A percentile compares a stretch with the other conserved stretches of the same genome.
Evolutionary conservation across 768 basidiomycete genomes (phyloP).

Genomic region (Postia placenta): DNA sequence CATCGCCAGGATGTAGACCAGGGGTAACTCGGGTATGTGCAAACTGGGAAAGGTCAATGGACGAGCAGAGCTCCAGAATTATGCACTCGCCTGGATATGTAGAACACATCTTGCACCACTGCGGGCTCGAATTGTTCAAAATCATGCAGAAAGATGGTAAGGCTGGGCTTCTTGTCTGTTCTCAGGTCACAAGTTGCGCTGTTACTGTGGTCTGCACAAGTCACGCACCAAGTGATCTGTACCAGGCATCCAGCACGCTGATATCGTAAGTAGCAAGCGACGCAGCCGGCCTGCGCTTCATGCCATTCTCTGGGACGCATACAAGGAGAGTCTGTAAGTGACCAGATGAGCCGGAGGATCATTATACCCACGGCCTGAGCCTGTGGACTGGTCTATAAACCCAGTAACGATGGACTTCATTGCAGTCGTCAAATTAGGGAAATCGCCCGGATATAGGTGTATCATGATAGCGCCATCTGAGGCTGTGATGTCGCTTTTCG

Average conservation of each 20-base stretch:
- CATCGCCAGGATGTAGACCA: slow-evolving; percentile 60
- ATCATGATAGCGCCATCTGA: slow-evolving; percentile 21
- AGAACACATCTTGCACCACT: slow-evolving; percentile 63
- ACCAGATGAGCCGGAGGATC: no score
- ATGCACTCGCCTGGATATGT: slow-evolving; percentile 68
- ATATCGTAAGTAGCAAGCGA: slow-evolving; percentile 63
- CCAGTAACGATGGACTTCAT: slow-evolving; percentile 53
- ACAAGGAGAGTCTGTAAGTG: neutral
- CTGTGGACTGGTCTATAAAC: slow-evolving; percentile 33
- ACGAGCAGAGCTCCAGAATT: no score
- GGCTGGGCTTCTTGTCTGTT: slow-evolving; percentile 22
- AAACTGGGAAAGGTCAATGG: no score
- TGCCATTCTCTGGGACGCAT: slow-evolving; percentile 1
- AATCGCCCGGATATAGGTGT: slow-evolving; percentile 56
- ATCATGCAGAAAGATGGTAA: slow-evolving; percentile 62
- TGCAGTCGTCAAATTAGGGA: slow-evolving; percentile 40
- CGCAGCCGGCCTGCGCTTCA: slow-evolving; percentile 36
- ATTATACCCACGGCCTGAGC: neutral
- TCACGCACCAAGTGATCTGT: slow-evolving; percentile 20
- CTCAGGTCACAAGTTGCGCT: no score
- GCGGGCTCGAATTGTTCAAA: slow-evolving; percentile 65
- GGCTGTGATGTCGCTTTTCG: no score
- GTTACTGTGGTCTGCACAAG: no score
- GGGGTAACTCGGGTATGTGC: slow-evolving; percentile 45
- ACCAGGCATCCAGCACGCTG: slow-evolving; percentile 54